A percentile compares a stretch with the other conserved stretches of the same genome.
Evolutionary conservation across 2,329 filamentous ascomycete genomes (phyloP).

Genomic region (Colletotrichum eremochloae): DNA sequence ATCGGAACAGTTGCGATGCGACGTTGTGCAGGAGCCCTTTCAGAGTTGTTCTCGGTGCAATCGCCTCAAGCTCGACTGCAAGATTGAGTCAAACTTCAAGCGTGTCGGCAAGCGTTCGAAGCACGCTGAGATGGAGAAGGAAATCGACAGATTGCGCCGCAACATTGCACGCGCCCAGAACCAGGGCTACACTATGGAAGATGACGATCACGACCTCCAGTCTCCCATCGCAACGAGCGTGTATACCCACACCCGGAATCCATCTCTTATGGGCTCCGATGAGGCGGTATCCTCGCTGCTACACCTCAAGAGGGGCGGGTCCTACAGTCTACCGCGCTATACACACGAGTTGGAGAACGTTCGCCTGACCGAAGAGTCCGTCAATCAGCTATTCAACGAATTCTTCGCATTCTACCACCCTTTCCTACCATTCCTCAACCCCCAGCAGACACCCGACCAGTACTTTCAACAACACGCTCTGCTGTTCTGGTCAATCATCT

Average conservation of each 20-base stretch:
- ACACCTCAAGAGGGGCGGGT: slow-evolving; percentile 75
- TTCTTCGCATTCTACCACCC: slow-evolving; percentile 84
- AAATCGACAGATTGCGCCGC: slow-evolving; percentile 78
- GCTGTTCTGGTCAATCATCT: slow-evolving; percentile 87
- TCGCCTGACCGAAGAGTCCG: slow-evolving; percentile 73
- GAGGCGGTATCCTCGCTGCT: slow-evolving; percentile 76
- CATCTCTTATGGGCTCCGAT: slow-evolving; percentile 76
- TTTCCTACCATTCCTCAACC: slow-evolving; percentile 81
- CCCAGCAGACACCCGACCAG: slow-evolving; percentile 74
- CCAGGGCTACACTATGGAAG: slow-evolving; percentile 68
- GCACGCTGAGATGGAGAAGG: slow-evolving; percentile 88
- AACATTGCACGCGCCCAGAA: slow-evolving; percentile 71
- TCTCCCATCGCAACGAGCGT: slow-evolving; percentile 70
- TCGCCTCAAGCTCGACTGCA: slow-evolving; percentile 84
- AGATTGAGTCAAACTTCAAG: slow-evolving; percentile 91
- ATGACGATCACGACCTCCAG: slow-evolving; percentile 69
- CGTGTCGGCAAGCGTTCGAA: slow-evolving; percentile 85
- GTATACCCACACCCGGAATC: slow-evolving; percentile 72
- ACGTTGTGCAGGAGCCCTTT: slow-evolving; percentile 86
- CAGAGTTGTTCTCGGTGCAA: slow-evolving; percentile 82
- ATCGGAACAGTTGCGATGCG: slow-evolving; percentile 77
- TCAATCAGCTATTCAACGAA: slow-evolving; percentile 76
- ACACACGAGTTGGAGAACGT: slow-evolving; percentile 74
- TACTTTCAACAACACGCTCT: slow-evolving; percentile 84
- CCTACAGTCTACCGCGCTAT: slow-evolving; percentile 71